Evolutionary conservation across 2,329 filamentous ascomycete genomes (phyloP), one percentile per base, ranked within the genome.

Genomic region (Clonostachys solani): DNA sequence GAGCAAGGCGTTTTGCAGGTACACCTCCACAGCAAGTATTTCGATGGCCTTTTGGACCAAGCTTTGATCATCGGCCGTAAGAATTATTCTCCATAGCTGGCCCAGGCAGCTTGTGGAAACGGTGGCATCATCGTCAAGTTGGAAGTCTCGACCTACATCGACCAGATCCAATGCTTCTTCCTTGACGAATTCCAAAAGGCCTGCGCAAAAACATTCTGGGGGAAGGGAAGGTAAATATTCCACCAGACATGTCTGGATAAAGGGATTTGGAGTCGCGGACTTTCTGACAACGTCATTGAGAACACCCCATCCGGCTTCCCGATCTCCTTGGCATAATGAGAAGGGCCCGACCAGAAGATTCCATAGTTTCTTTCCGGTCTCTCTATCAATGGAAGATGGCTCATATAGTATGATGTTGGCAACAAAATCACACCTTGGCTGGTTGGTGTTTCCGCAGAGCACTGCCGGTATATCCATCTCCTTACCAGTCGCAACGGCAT

Each of bases 11-110:
- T 75, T 80, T 33, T 81, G 70, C 34, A 94, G 73, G 58, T 94
- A 95, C 12, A 90, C 74, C 19, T 84, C 77, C 41, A 70, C 66
- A 19, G 91, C 89, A 5, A 95, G 80, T 18, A 83, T 82, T 44
- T 74, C 75, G 33, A 87, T 90, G 2, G 89, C 86, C 45, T 75
- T 68, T 17, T 77, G 75, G 54, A 89, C 88, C 43, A 95, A 83
- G 1, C 75, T 78, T 36, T 77, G 71, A 36, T 79, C 72, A 6
- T 83, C 81, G 2, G 87, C 83, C 15, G 80, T 84, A 46, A 95
- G 69, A 34, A 92, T 82, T 56, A 96, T 81, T 19, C 83, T 81
- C 92, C 92, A 96, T n/a, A 96, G 71, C 48, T 91, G 78, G 55
- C 94, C 87, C 40, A 79, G 72, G 23, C 69, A 80, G 53, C 65